Percentiles rank a stretch among this genome's conserved stretches.
phyloP scores from a whole-genome alignment of 2,329 filamentous ascomycete genomes.

The Aureobasidium lini region DNA sequence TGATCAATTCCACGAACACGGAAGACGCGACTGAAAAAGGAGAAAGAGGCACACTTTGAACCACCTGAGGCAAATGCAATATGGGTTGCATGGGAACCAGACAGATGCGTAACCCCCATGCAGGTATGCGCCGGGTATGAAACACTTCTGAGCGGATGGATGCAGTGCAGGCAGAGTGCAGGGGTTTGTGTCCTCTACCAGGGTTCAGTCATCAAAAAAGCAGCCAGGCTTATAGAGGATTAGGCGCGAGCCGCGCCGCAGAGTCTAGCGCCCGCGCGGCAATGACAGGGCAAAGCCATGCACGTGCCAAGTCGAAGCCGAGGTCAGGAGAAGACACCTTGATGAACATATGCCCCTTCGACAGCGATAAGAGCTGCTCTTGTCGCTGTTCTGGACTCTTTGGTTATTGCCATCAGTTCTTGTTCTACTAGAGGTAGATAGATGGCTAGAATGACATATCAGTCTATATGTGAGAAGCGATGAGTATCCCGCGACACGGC shows the following conservation, averaged over 20 bases:
- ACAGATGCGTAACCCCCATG: not conserved
- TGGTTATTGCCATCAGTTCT: not conserved
- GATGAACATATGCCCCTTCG: not conserved
- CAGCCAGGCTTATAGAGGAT: not conserved
- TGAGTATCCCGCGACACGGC: not conserved
- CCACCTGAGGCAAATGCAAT: not conserved
- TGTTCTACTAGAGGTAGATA: not conserved
- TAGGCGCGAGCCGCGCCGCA: conserved; percentile 12
- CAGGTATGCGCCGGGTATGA: not conserved
- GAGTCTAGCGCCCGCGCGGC: conserved; percentile 4
- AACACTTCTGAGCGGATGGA: not conserved
- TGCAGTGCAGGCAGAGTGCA: not conserved
- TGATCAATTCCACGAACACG: not conserved
- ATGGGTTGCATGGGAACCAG: not conserved
- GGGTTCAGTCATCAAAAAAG: not conserved
- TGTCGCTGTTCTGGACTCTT: not conserved
- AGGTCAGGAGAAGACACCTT: conserved; percentile 1
- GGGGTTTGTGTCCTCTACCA: not conserved
- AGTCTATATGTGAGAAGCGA: not conserved
- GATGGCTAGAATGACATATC: not conserved
- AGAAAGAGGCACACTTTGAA: not conserved
- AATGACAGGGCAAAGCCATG: not conserved
- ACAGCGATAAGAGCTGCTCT: not conserved
- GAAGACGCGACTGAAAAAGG: not conserved
- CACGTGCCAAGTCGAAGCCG: not conserved